phyloP scores from a whole-genome alignment of 768 basidiomycete species.

The Lactifluus pinguis region DNA sequence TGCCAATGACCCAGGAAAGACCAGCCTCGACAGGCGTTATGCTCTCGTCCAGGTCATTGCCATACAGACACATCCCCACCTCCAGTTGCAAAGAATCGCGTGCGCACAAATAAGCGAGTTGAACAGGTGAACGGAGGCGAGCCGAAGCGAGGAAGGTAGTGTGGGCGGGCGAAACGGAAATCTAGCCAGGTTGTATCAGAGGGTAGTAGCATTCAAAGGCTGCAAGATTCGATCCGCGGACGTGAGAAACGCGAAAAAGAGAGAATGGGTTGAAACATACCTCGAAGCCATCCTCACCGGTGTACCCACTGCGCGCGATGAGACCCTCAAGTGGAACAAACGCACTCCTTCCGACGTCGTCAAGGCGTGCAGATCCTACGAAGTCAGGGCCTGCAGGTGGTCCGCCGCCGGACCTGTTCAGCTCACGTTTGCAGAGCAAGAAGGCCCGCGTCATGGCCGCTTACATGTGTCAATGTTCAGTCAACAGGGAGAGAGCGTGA shows the following conservation, averaged over 20 bases:
- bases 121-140: conserved; percentile 57
- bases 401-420: conserved; percentile 64
- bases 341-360: conserved; percentile 81
- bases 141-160: conserved; percentile 60
- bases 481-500: no score
- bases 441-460: no score
- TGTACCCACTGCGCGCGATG: conserved; percentile 92
- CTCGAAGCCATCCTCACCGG: conserved; percentile 98
- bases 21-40: conserved; percentile 88
- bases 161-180: conserved; percentile 77
- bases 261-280: conserved; percentile 29
- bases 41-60: conserved; percentile 83
- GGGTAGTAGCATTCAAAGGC: background rate
- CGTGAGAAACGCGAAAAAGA: background rate
- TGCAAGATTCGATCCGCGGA: background rate
- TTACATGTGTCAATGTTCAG: no score
- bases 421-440: no score
- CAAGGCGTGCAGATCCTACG: conserved; percentile 61
- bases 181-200: conserved; percentile 35
- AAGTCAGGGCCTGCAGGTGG: conserved; percentile 68
- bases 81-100: conserved; percentile 91
- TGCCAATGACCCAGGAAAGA: conserved; percentile 88
- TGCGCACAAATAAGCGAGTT: conserved; percentile 84
- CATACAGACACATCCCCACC: conserved; percentile 95
- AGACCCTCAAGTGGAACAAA: conserved; percentile 71